Conservation (phyloP, 2,329 filamentous ascomycete genomes). For the Colletotrichum chrysophilum region DNA sequence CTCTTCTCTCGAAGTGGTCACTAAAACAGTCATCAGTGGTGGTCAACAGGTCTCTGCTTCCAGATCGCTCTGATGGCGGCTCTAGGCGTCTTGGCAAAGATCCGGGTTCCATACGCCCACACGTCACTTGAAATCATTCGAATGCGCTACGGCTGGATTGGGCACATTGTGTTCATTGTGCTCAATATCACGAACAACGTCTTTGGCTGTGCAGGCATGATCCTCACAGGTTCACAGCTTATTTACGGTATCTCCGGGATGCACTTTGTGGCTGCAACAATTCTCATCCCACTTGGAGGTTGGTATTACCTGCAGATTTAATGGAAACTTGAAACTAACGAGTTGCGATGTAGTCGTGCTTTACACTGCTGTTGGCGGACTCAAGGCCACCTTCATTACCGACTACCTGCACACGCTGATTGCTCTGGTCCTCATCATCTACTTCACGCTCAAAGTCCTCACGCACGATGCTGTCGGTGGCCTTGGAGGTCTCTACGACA, state of each 20-base stretch:
- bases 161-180: constrained; percentile 56
- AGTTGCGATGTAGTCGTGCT: background rate
- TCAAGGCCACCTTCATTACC: background rate
- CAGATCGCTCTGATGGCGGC: background rate
- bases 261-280: background rate
- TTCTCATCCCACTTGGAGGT: background rate
- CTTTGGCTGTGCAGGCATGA: constrained; percentile 58
- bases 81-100: constrained; percentile 52
- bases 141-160: constrained; percentile 52
- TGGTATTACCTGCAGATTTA: background rate
- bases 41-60: background rate
- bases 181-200: constrained; percentile 60
- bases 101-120: constrained; percentile 58
- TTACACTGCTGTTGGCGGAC: background rate
- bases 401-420: background rate
- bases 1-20: background rate
- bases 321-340: background rate
- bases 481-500: background rate
- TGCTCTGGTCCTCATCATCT: background rate
- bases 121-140: constrained; percentile 59
- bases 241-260: background rate
- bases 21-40: background rate
- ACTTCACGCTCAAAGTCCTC: background rate
- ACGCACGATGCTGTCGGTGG: background rate
- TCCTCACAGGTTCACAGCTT: constrained; percentile 33